Conservation (phyloP, 306 rosid genomes). For the Vigna angularis region DNA sequence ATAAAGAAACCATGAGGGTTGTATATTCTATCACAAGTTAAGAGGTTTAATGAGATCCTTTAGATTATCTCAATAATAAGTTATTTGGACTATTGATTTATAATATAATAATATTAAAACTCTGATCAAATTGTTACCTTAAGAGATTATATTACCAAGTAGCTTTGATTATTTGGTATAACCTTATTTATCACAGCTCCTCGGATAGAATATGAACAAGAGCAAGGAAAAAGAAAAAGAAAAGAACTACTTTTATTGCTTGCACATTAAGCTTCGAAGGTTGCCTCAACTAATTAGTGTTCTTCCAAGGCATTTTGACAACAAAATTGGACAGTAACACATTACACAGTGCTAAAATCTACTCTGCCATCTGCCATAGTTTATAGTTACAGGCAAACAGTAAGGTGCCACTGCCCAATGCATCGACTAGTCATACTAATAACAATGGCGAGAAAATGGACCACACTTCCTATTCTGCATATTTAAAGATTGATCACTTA, state of each 20-base stretch:
- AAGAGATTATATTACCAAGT: too few species aligned
- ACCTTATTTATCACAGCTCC: background rate
- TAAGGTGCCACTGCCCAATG: conserved; percentile 5
- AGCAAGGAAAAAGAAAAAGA: background rate
- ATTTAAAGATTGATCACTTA: conserved; percentile 46
- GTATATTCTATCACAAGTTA: too few species aligned
- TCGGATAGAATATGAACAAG: background rate
- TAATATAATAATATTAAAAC: too few species aligned
- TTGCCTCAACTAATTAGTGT: conserved; percentile 11
- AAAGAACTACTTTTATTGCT: background rate
- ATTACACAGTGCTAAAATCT: conserved; percentile 26
- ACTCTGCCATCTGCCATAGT: conserved; percentile 17
- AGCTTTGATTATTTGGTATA: too few species aligned
- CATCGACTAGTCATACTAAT: conserved; percentile 16
- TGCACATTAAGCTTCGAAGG: background rate
- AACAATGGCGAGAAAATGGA: conserved; percentile 1
- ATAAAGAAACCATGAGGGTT: too few species aligned
- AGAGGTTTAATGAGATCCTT: too few species aligned
- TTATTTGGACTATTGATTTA: too few species aligned
- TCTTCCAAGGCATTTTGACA: conserved; percentile 34
- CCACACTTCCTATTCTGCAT: background rate
- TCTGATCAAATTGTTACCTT: too few species aligned
- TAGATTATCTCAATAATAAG: too few species aligned
- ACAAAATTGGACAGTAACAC: conserved; percentile 20
- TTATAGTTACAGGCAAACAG: conserved; percentile 29